Conservation (phyloP, 2,329 filamentous ascomycete genomes). For the Fusarium vanettenii region DNA sequence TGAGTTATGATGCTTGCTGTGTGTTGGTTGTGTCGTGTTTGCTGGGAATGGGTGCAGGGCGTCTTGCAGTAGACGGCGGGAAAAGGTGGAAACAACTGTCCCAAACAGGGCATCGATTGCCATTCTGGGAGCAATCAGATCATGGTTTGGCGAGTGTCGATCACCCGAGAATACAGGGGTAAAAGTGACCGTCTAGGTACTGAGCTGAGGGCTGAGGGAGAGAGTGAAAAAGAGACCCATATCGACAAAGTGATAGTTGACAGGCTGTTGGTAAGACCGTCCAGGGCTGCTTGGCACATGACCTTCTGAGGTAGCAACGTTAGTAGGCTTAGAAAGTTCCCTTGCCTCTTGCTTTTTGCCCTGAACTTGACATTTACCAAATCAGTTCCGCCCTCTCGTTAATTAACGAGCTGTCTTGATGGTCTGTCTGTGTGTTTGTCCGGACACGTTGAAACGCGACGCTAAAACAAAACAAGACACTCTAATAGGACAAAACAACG, state of each 20-base stretch:
- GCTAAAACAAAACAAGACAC: background rate
- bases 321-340: background rate
- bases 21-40: background rate
- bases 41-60: background rate
- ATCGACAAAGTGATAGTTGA: background rate
- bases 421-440: background rate
- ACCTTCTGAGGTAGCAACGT: background rate
- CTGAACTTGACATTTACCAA: background rate
- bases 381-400: background rate
- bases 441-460: background rate
- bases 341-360: background rate
- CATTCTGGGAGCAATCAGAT: background rate
- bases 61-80: background rate
- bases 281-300: background rate
- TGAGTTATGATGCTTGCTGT: background rate
- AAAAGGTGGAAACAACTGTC: background rate
- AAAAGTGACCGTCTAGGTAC: background rate
- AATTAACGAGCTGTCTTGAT: background rate
- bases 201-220: background rate
- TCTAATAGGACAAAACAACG: background rate
- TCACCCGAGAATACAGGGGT: background rate
- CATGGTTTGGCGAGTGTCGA: slow-evolving; percentile 6
- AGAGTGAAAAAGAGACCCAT: background rate
- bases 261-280: background rate
- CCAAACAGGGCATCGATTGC: background rate